Percentiles rank a stretch among this genome's conserved stretches.
These are phyloP conservation scores for Debaryomyces psychrophilus DNA, from an alignment of 1,139 yeast genomes.

Conservation along the genomic window DNA sequence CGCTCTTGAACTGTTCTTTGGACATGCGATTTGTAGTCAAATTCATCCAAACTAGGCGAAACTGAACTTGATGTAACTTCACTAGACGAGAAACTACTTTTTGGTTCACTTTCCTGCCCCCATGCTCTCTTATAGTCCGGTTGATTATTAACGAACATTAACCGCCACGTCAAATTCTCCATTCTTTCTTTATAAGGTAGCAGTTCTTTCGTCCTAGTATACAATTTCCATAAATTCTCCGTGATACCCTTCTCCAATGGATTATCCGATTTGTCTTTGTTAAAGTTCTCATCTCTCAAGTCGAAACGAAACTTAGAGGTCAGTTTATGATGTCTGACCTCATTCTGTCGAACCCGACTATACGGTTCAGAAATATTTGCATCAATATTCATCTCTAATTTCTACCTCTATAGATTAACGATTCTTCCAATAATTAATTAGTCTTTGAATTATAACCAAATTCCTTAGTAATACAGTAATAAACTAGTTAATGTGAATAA, in stretches of 20 bases:
- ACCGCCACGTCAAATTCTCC: slow-evolving; percentile 85
- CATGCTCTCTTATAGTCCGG: slow-evolving; percentile 6
- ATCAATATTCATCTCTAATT: slow-evolving; percentile 4
- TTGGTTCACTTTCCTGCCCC: neutral
- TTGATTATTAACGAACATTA: slow-evolving; percentile 65
- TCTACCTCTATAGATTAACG: neutral
- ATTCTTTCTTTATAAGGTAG: slow-evolving; percentile 74
- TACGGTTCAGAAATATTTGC: slow-evolving; percentile 1
- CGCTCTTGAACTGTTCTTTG: slow-evolving; percentile 54
- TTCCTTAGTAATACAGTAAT: neutral
- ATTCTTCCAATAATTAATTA: neutral
- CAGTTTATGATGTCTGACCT: slow-evolving; percentile 4
- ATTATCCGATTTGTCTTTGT: neutral
- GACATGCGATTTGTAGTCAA: slow-evolving; percentile 71
- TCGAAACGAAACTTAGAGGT: slow-evolving; percentile 11
- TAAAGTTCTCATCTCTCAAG: slow-evolving; percentile 2
- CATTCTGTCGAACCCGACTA: neutral
- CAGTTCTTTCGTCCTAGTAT: slow-evolving; percentile 74
- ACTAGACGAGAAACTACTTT: neutral
- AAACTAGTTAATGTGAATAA: neutral
- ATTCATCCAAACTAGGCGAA: slow-evolving; percentile 43
- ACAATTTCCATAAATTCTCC: slow-evolving; percentile 79
- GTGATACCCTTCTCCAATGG: slow-evolving; percentile 26
- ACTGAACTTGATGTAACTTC: neutral
- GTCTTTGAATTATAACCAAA: neutral